Conservation (phyloP, 2,329 filamentous ascomycete species). For the Botrytis aclada region DNA sequence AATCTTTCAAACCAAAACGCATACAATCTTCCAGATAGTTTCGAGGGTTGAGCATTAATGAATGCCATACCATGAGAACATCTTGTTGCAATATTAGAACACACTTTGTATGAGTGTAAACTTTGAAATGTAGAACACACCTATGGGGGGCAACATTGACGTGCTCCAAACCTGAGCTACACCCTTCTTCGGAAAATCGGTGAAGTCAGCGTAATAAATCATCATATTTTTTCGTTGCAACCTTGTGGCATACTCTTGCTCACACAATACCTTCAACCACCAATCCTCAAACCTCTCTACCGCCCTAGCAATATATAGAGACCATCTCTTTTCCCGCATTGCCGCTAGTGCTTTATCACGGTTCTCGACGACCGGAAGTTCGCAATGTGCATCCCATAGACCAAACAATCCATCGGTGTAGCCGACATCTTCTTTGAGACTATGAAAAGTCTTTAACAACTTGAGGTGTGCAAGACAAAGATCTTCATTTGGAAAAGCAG, state of each 20-base stretch:
- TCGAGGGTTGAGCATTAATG: constrained; percentile 74
- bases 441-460: constrained; percentile 64
- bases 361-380: constrained; percentile 34
- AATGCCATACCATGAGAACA: constrained; percentile 76
- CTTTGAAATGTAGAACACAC: constrained; percentile 40
- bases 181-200: constrained; percentile 20
- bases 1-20: constrained; percentile 50
- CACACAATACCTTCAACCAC: constrained; percentile 47
- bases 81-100: constrained; percentile 45
- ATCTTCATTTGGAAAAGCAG: constrained; percentile 44
- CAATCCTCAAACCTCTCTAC: constrained; percentile 65
- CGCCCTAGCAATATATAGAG: constrained; percentile 63
- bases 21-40: constrained; percentile 73
- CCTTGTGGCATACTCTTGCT: constrained; percentile 25
- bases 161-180: constrained; percentile 37
- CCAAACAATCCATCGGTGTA: constrained; percentile 66
- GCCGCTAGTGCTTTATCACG: constrained; percentile 46
- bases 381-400: constrained; percentile 47
- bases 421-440: constrained; percentile 63
- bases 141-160: constrained; percentile 50
- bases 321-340: constrained; percentile 70
- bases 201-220: constrained; percentile 1
- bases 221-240: constrained; percentile 28
- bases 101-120: background rate
- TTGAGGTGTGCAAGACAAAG: constrained; percentile 72